phyloP scores from a whole-genome alignment of 129 eudicot genomes.

The Silybum marianum region DNA sequence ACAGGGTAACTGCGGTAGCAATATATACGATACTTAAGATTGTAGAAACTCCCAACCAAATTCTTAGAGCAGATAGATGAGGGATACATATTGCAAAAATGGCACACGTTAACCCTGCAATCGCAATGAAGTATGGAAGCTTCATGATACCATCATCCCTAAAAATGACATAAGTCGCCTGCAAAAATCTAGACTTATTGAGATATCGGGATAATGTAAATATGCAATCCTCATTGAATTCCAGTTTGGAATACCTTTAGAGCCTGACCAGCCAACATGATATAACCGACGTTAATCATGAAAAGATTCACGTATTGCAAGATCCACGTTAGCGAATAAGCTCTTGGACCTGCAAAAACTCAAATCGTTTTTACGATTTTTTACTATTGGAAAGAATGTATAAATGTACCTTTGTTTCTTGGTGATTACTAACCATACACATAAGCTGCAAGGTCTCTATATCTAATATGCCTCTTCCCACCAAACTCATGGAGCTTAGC shows the following conservation, averaged over 20 bases:
- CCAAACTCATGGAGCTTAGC: conserved; percentile 90
- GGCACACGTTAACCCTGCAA: conserved; percentile 73
- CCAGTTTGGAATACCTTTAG: conserved; percentile 54
- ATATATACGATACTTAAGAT: conserved; percentile 72
- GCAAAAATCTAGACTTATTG: conserved; percentile 26
- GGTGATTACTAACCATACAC: conserved; percentile 62
- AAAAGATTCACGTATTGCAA: conserved; percentile 86
- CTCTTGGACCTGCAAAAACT: conserved; percentile 61
- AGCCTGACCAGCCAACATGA: conserved; percentile 89
- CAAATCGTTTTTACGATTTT: conserved; percentile 11
- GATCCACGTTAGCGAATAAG: conserved; percentile 82
- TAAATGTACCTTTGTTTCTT: neutral
- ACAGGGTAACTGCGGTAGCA: conserved; percentile 53
- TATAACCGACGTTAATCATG: conserved; percentile 86
- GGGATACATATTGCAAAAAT: conserved; percentile 81
- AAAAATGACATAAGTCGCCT: conserved; percentile 74
- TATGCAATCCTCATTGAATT: neutral
- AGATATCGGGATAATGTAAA: neutral
- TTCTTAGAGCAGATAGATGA: conserved; percentile 71
- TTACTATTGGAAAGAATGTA: neutral
- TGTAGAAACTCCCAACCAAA: conserved; percentile 86
- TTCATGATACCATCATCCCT: conserved; percentile 58
- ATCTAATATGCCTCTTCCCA: conserved; percentile 92
- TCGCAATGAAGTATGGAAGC: conserved; percentile 74
- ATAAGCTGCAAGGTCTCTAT: conserved; percentile 92